Percentiles rank a stretch among this genome's conserved stretches.
Conservation (phyloP, 2,329 filamentous ascomycete species). For the Grosmannia serpens region DNA sequence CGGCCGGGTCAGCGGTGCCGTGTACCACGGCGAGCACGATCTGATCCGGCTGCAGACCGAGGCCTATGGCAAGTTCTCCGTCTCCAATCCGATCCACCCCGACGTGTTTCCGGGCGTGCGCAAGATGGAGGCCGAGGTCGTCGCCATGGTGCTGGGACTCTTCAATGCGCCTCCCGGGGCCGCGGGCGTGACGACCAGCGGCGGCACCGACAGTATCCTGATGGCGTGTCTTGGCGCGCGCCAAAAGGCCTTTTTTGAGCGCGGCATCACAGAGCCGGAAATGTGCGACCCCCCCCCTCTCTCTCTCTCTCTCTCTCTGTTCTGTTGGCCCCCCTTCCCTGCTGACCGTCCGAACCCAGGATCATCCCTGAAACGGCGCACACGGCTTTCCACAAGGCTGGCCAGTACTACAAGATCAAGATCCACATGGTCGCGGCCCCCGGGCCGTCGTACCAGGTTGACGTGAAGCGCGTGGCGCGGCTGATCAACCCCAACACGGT, state of each 20-base stretch:
- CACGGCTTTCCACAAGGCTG: constrained; percentile 92
- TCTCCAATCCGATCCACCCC: constrained; percentile 92
- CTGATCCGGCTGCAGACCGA: constrained; percentile 78
- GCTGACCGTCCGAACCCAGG: constrained; percentile 31
- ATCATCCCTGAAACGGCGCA: constrained; percentile 92
- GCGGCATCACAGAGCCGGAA: constrained; percentile 83
- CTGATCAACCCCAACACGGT: constrained; percentile 92
- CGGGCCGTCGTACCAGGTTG: constrained; percentile 73
- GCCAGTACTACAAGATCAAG: constrained; percentile 94
- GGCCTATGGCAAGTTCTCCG: constrained; percentile 87
- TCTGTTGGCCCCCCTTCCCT: background rate
- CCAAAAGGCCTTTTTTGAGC: constrained; percentile 77
- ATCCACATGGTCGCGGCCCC: constrained; percentile 80
- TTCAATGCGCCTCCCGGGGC: constrained; percentile 83
- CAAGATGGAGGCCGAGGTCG: constrained; percentile 98
- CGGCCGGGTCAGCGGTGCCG: constrained; percentile 83
- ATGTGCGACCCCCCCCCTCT: constrained; percentile 48
- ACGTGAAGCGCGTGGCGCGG: constrained; percentile 64
- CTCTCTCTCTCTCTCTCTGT: background rate
- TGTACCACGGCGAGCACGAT: constrained; percentile 85
- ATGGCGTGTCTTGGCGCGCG: constrained; percentile 89
- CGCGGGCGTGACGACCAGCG: constrained; percentile 81
- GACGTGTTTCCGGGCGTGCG: constrained; percentile 96
- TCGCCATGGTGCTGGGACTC: constrained; percentile 83
- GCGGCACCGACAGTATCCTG: constrained; percentile 91